Evolutionary conservation across 495 filamentous ascomycete genomes (phyloP).

Genomic region (Penicillium goetzii): DNA sequence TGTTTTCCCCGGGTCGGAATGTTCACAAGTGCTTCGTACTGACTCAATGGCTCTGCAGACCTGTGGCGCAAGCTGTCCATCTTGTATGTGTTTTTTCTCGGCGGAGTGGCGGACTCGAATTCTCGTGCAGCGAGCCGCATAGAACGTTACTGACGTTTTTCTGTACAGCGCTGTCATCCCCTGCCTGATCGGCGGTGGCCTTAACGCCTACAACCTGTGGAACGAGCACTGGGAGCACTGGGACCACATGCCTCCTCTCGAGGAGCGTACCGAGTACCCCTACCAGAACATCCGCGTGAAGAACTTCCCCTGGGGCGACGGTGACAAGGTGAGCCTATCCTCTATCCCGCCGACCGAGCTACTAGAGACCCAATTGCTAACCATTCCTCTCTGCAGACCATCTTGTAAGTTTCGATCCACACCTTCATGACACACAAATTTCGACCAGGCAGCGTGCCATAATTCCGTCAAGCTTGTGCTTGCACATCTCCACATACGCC

Average conservation of each 20-base stretch:
- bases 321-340: conserved; percentile 75
- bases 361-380: conserved; percentile 34
- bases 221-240: conserved; percentile 96
- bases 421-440: neutral
- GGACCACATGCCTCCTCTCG: conserved; percentile 79
- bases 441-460: neutral
- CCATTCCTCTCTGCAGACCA: conserved; percentile 44
- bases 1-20: neutral
- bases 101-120: neutral
- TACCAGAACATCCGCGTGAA: conserved; percentile 92
- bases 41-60: conserved; percentile 58
- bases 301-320: conserved; percentile 90
- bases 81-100: conserved; percentile 66
- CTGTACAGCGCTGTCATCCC: conserved; percentile 66
- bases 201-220: conserved; percentile 90
- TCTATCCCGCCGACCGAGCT: neutral
- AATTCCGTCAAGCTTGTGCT: neutral
- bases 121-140: neutral
- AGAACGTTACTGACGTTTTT: conserved; percentile 2
- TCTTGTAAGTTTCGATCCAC: conserved; percentile 63
- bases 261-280: conserved; percentile 86
- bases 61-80: conserved; percentile 93
- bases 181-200: conserved; percentile 64
- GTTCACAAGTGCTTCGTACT: conserved; percentile 25
- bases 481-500: neutral